These are phyloP conservation scores for Psilocybe subaeruginosa DNA, from an alignment of 768 basidiomycete species.

Conservation along the genomic window DNA sequence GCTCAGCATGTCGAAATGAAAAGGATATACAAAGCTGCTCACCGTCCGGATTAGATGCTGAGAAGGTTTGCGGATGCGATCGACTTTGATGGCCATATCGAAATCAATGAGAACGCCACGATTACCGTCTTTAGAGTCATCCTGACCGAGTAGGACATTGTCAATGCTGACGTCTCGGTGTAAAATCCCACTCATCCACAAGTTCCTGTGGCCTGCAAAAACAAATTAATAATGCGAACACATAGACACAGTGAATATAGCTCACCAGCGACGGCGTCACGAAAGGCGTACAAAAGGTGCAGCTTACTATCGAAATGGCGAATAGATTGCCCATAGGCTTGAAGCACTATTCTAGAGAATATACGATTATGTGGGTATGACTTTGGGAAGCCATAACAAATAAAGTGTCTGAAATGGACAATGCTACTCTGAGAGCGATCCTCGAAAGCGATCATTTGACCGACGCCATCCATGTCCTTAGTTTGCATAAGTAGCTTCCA, in stretches of 20 bases:
- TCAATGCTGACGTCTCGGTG: conserved; percentile 17
- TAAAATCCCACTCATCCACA: conserved; percentile 7
- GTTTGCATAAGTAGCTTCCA: neutral
- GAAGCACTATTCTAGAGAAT: conserved; percentile 6
- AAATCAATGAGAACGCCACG: conserved; percentile 17
- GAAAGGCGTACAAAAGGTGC: conserved; percentile 8
- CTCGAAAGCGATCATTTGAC: conserved; percentile 2
- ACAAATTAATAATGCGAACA: too few relatives aligned
- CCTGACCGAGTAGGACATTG: conserved; percentile 14
- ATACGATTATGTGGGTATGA: neutral
- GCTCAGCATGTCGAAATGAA: too few relatives aligned
- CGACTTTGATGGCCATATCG: conserved; percentile 11
- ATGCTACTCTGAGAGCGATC: too few relatives aligned
- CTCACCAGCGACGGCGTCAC: conserved; percentile 15
- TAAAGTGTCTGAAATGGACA: too few relatives aligned
- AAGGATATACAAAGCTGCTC: too few relatives aligned
- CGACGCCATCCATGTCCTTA: neutral
- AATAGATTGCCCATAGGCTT: conserved; percentile 11
- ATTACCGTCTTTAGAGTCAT: neutral
- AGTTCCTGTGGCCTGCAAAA: conserved; percentile 2
- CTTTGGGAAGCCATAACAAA: neutral
- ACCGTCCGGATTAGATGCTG: too few relatives aligned
- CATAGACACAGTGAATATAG: neutral
- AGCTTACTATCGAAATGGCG: neutral
- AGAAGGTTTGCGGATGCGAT: too few relatives aligned